phyloP scores from a whole-genome alignment of 1,284 basidiomycete genomes.

The Xanthoconium separans region DNA sequence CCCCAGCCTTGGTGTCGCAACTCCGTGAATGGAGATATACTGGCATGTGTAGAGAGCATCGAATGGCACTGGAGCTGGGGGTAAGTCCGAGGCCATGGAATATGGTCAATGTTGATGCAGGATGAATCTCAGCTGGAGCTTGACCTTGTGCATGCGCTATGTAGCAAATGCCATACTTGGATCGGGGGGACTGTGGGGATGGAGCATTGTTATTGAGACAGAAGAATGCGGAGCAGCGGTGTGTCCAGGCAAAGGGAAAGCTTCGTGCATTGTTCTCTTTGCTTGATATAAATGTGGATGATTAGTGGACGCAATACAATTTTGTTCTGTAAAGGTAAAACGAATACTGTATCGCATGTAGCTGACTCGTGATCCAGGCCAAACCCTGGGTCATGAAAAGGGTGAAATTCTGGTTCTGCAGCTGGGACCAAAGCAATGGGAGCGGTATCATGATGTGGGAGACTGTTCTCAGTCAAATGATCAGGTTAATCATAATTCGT shows the following conservation, averaged over 20 bases:
- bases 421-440: background rate
- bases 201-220: background rate
- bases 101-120: background rate
- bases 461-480: background rate
- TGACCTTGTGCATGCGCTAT: background rate
- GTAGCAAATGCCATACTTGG: background rate
- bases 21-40: background rate
- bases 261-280: background rate
- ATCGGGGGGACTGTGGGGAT: background rate
- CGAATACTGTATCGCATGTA: background rate
- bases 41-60: slow-evolving; percentile 1
- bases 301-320: too few species aligned
- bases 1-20: background rate
- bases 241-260: background rate
- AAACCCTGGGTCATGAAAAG: background rate
- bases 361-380: background rate
- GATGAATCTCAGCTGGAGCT: background rate
- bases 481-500: background rate
- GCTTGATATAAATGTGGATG: background rate
- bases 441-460: background rate
- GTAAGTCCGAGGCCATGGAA: background rate
- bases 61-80: background rate
- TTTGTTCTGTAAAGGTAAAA: too few species aligned
- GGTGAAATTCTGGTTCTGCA: background rate
- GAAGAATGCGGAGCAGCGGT: background rate